A percentile compares a stretch with the other conserved stretches of the same genome.
Evolutionary conservation across 768 basidiomycete genomes (phyloP).

Genomic region (Sutorius australiensis): DNA sequence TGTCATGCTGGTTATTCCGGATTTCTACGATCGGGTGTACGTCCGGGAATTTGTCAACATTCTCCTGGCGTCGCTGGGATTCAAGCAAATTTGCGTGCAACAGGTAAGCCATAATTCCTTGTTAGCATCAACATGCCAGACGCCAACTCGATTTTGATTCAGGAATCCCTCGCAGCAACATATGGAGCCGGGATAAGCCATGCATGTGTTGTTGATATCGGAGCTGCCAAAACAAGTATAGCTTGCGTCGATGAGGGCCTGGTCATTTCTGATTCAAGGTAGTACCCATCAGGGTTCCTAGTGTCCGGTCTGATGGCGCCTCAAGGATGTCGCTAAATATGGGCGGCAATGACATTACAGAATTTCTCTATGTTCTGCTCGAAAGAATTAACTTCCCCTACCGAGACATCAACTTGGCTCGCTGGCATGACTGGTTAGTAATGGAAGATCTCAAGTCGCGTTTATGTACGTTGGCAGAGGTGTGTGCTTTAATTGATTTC

Average conservation of each 20-base stretch:
- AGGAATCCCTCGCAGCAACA: slow-evolving; percentile 92
- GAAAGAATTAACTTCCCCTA: slow-evolving; percentile 86
- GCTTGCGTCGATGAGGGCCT: slow-evolving; percentile 95
- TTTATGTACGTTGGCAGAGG: slow-evolving; percentile 85
- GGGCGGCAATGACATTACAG: slow-evolving; percentile 94
- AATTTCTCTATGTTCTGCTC: slow-evolving; percentile 77
- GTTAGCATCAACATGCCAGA: neutral
- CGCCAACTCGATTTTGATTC: neutral
- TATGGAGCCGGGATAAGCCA: slow-evolving; percentile 94
- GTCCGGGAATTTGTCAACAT: slow-evolving; percentile 74
- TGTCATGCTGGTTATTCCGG: slow-evolving; percentile 85
- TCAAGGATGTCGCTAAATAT: slow-evolving; percentile 74
- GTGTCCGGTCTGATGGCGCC: slow-evolving; percentile 3
- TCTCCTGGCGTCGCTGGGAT: slow-evolving; percentile 75
- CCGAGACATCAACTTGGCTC: slow-evolving; percentile 69
- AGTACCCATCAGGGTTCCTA: slow-evolving; percentile 11
- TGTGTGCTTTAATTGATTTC: slow-evolving; percentile 33
- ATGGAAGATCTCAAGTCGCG: slow-evolving; percentile 89
- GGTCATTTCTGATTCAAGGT: slow-evolving; percentile 86
- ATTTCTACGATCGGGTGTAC: slow-evolving; percentile 83
- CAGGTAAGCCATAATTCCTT: slow-evolving; percentile 49
- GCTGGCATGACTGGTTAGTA: slow-evolving; percentile 82
- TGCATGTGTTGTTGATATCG: slow-evolving; percentile 95
- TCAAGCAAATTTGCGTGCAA: slow-evolving; percentile 89
- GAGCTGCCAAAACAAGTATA: slow-evolving; percentile 77